Evolutionary conservation across 2,329 filamentous ascomycete genomes (phyloP), one percentile per base, ranked within the genome.

Genomic region (Aspergillus japonicus): DNA sequence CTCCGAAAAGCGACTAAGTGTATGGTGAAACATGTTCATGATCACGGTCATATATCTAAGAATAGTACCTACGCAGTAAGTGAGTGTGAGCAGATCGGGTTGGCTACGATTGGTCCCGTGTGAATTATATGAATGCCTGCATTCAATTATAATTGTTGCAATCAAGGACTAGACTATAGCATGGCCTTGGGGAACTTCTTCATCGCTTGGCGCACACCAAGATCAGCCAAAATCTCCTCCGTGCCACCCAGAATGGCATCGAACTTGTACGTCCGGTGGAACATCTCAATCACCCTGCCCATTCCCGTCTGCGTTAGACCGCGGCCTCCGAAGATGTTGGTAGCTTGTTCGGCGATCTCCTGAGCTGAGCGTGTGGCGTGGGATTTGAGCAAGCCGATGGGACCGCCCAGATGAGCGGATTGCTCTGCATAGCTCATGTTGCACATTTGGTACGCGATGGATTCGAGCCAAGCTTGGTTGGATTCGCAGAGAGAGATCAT

Each of bases 391-490:
- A 96, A 82, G 8, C 87, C 91, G 64, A 96, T 92, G 29, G 91
- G 91, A 0, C 92, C 92, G 56, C 89, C 89, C 1, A 96, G 84
- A 68, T 89, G 83, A 70, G 86, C 86, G 24, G 89, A 82, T 75
- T 96, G 91, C 72, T 94, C 79, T 56, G 84, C 82, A 76, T 96
- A 95, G 35, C 85, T 84, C 89, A 96, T 91, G 74, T 91, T 82
- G 79, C 85, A 89, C 91, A 96, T 96, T 73, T 96, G 91, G 80
- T 92, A 91, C 21, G 91, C 92, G 71, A 95, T 87, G 47, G 85
- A 86, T 75, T 96, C 91, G 52, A 95, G 84, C 90, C 90, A 96
- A 21, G 91, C 85, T 75, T 96, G 91, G 77, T 90, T 89, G n/a
- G 89, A 83, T 75, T 96, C 91, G 66, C 87, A 85, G 53, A 90